Evolutionary conservation across 768 basidiomycete species (phyloP), one percentile per base, ranked within the genome.

Genomic region (Lentinula detonsa): DNA sequence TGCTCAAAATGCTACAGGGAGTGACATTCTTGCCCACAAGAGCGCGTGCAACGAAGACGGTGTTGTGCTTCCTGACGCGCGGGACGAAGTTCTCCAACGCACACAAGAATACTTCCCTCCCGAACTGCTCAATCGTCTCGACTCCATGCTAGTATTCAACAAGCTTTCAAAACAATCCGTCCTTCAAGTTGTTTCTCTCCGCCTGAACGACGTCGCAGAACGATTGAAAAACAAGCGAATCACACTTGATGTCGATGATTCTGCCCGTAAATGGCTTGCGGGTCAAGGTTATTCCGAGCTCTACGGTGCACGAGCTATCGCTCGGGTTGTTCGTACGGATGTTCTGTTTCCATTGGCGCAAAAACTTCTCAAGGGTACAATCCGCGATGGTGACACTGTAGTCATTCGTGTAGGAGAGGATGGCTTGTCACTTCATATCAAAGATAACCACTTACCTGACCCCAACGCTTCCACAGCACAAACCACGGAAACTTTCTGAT

Each of bases 101-200:
- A 91, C 91, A 0, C 78, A 85, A 0, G 86, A 87, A 63, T 87
- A 87, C 74, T 95, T 95, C 81, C 88, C 93, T 9, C 94, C 94
- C 0, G 94, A 97, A 72, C 80, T 96, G 2, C 81, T 95, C 59
- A 95, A 95, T 69, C 87, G 94, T 7, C 81, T 96, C 39, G 93
- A 96, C 68, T 85, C 90, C 1, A 90, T 91, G 74, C 76, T 90
- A 15, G 87, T 96, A 8, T 96, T 97, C 78, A 95, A 95, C 78
- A 95, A 93, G 69, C 85, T 97, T 16, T 86, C 90, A 2, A 81
- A 79, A 28, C 70, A 74, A 23, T 87, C 89, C 3, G 90, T 95
- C 57, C 74, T 91, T n/a, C 76, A 88, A 52, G 88, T 97, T 23
- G 92, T 95, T 18, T 76, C 78, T 3, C 77, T 96, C 7, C 85